A percentile compares a stretch with the other conserved stretches of the same genome.
Evolutionary conservation across 106 monocot species (phyloP).

Genomic region (Gastrodia elata): DNA sequence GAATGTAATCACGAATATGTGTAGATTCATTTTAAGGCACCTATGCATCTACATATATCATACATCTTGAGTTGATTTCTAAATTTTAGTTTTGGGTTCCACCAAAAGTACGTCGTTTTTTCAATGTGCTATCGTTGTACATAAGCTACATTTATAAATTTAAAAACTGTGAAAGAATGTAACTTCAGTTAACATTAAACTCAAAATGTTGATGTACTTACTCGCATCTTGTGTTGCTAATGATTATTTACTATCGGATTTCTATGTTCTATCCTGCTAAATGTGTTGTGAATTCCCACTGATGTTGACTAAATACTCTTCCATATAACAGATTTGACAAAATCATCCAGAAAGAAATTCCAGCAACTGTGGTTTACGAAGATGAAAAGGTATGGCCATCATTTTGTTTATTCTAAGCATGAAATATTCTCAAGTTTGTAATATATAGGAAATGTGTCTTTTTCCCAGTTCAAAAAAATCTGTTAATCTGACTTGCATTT

Average conservation of each 20-base stretch:
- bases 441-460: background rate
- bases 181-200: background rate
- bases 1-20: too few species aligned
- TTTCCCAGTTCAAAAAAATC: background rate
- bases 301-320: background rate
- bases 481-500: background rate
- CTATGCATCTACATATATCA: too few species aligned
- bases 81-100: too few species aligned
- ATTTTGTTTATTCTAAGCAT: background rate
- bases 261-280: background rate
- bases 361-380: slow-evolving; percentile 78
- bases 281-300: background rate
- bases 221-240: background rate
- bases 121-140: too few species aligned
- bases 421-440: background rate
- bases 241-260: background rate
- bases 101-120: too few species aligned
- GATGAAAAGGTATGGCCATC: slow-evolving; percentile 33
- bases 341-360: slow-evolving; percentile 81
- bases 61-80: too few species aligned
- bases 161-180: background rate
- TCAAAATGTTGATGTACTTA: background rate
- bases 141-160: background rate
- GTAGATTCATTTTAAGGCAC: too few species aligned
- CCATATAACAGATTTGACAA: slow-evolving; percentile 22